Conservation (phyloP, 2,329 filamentous ascomycete genomes). For the Paraconiothyrium sp. region DNA sequence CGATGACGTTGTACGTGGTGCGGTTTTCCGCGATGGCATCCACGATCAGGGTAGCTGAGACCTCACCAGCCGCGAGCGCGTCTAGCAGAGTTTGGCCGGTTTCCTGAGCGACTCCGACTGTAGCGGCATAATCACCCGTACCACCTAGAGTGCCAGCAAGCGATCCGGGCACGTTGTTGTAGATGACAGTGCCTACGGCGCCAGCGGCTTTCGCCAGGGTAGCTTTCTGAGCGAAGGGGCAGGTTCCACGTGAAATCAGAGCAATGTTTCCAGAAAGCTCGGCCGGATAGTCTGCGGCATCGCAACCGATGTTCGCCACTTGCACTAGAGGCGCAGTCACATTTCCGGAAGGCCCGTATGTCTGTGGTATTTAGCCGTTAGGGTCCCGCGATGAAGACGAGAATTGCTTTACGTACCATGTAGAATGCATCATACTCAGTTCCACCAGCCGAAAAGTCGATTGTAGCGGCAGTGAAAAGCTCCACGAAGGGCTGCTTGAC, state of each 20-base stretch:
- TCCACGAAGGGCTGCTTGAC: slow-evolving; percentile 38
- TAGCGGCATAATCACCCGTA: slow-evolving; percentile 66
- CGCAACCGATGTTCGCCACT: slow-evolving; percentile 71
- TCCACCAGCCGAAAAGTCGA: slow-evolving; percentile 17
- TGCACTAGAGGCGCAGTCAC: slow-evolving; percentile 68
- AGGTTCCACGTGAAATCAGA: slow-evolving; percentile 72
- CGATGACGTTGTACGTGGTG: slow-evolving; percentile 54
- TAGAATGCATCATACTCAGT: slow-evolving; percentile 36
- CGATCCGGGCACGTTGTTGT: slow-evolving; percentile 71
- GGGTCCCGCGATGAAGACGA: neutral
- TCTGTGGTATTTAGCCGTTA: slow-evolving; percentile 22
- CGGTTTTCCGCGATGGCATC: slow-evolving; percentile 57
- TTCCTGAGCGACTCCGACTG: slow-evolving; percentile 70
- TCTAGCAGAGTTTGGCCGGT: slow-evolving; percentile 66
- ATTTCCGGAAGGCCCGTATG: slow-evolving; percentile 71
- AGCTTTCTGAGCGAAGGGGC: slow-evolving; percentile 75
- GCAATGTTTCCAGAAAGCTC: slow-evolving; percentile 70
- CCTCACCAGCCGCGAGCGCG: slow-evolving; percentile 59
- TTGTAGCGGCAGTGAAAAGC: slow-evolving; percentile 9
- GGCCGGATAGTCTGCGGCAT: slow-evolving; percentile 67
- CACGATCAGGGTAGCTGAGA: slow-evolving; percentile 49
- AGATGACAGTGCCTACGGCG: slow-evolving; percentile 74
- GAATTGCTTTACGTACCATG: slow-evolving; percentile 26
- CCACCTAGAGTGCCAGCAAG: slow-evolving; percentile 74
- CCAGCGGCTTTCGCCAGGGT: slow-evolving; percentile 71